Conservation (phyloP, 257 asterid species). For the Craterostigma plantagineum region DNA sequence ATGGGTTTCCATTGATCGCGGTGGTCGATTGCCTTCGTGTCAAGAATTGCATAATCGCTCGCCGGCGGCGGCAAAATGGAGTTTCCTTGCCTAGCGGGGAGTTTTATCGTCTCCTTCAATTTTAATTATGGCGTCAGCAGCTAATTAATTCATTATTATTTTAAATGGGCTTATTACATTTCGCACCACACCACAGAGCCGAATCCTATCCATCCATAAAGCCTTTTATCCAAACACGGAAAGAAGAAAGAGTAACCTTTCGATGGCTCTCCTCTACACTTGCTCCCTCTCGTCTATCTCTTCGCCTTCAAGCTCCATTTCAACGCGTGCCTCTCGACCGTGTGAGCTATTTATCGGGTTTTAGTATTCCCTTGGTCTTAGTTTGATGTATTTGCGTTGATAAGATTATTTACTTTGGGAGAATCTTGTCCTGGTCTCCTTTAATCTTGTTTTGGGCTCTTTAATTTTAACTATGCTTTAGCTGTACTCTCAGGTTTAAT, state of each 20-base stretch:
- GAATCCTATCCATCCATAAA: neutral
- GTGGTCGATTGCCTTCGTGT: too few relatives aligned
- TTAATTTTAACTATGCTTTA: too few relatives aligned
- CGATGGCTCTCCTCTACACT: conserved; percentile 4
- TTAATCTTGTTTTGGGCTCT: too few relatives aligned
- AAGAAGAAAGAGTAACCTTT: neutral
- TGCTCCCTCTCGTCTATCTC: neutral
- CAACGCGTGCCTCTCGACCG: neutral
- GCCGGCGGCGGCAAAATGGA: too few relatives aligned
- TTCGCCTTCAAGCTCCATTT: neutral
- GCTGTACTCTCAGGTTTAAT: too few relatives aligned
- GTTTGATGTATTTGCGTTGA: neutral
- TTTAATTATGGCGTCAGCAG: neutral
- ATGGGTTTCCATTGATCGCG: conserved; percentile 13
- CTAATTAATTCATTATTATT: too few relatives aligned
- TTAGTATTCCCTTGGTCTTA: neutral
- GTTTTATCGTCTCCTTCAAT: neutral
- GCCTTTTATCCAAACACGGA: neutral
- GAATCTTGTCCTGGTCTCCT: too few relatives aligned
- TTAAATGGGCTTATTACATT: neutral
- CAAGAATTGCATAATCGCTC: too few relatives aligned
- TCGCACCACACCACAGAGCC: neutral
- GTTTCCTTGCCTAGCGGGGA: neutral
- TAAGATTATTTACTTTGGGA: too few relatives aligned
- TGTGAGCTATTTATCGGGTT: neutral